These are phyloP conservation scores for Dothidotthia symphoricarpi DNA, from an alignment of 2,329 filamentous ascomycete genomes.

Conservation along the genomic window DNA sequence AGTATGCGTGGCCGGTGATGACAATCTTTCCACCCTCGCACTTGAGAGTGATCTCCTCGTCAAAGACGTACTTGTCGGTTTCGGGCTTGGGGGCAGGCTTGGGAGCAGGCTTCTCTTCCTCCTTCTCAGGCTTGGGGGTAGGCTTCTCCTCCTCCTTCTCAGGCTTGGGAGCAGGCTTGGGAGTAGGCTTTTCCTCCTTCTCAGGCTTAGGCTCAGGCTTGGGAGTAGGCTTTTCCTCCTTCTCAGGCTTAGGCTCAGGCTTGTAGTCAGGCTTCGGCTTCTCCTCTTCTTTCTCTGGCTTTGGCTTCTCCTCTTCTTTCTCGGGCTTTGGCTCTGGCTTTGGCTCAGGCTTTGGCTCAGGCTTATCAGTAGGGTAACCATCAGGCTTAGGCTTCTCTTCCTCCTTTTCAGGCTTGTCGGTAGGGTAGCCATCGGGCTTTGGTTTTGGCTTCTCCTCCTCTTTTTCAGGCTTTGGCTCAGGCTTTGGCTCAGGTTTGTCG, in stretches of 20 bases:
- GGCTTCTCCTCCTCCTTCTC: background rate
- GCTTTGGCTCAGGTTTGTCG: no score
- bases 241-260: slow-evolving; percentile 1
- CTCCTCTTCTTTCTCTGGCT: no score
- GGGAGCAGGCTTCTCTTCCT: background rate
- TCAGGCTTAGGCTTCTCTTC: background rate
- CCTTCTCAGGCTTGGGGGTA: background rate
- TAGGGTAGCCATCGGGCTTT: no score
- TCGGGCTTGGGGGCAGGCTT: slow-evolving; percentile 1
- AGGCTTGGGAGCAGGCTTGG: slow-evolving; percentile 1
- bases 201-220: slow-evolving; percentile 1
- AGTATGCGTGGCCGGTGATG: slow-evolving; percentile 6
- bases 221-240: background rate
- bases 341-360: slow-evolving; percentile 1
- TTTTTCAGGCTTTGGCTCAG: background rate
- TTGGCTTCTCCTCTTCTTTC: no score
- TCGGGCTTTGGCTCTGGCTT: background rate
- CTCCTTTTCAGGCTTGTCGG: no score
- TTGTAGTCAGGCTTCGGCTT: no score
- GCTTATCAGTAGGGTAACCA: background rate
- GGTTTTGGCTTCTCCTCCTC: background rate
- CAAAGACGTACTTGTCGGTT: slow-evolving; percentile 9
- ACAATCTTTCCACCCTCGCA: slow-evolving; percentile 15
- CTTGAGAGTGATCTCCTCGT: slow-evolving; percentile 14
- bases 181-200: background rate